Conservation (phyloP, 352 stramenopile species). For the Peronospora tabacina region DNA sequence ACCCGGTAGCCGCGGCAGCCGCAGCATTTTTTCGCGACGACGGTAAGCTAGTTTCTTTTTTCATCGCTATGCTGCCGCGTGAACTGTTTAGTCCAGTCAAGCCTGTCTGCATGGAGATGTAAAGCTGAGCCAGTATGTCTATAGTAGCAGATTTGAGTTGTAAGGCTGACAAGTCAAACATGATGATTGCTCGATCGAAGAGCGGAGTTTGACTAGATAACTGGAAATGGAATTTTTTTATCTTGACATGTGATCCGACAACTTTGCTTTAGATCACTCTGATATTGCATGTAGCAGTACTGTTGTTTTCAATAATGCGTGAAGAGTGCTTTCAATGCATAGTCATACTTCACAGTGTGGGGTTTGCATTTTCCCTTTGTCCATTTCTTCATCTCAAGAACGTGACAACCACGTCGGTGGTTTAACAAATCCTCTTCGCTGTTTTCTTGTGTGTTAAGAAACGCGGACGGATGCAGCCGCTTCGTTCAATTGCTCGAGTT, state of each 20-base stretch:
- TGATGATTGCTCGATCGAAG: constrained; percentile 20
- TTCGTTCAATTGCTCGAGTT: constrained; percentile 18
- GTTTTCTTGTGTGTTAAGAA: constrained; percentile 9
- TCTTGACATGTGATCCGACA: constrained; percentile 12
- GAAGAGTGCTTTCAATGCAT: background rate
- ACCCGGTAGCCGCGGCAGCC: constrained; percentile 30
- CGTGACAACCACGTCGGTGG: constrained; percentile 1
- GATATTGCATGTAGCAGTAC: background rate
- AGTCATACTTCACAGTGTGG: constrained; percentile 6
- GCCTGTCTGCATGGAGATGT: constrained; percentile 11
- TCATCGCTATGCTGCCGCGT: constrained; percentile 2
- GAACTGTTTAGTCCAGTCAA: constrained; percentile 28
- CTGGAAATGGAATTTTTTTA: constrained; percentile 30
- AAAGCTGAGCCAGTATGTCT: constrained; percentile 17
- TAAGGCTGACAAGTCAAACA: constrained; percentile 12
- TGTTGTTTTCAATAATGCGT: background rate
- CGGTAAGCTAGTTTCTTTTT: constrained; percentile 38
- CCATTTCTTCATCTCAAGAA: constrained; percentile 14
- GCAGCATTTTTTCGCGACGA: constrained; percentile 63
- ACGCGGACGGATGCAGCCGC: constrained; percentile 25
- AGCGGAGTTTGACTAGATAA: constrained; percentile 15
- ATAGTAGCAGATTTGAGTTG: constrained; percentile 19
- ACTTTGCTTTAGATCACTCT: constrained; percentile 1
- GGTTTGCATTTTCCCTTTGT: constrained; percentile 7
- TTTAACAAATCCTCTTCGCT: background rate